Evolutionary conservation across 1,139 yeast genomes (phyloP).

Genomic region (Geotrichum phurueaensis): DNA sequence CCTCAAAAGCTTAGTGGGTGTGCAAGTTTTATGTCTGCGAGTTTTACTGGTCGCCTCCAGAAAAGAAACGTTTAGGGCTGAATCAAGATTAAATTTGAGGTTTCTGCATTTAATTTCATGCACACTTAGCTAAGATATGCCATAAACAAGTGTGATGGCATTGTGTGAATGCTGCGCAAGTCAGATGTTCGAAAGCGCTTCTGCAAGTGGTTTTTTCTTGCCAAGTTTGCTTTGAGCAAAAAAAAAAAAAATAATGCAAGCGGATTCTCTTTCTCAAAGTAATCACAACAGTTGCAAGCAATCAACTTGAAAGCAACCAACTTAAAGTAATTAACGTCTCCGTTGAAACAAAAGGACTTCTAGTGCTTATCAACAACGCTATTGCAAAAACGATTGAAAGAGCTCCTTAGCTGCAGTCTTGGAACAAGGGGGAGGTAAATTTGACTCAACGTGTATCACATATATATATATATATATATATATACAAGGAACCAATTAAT

Average conservation of each 20-base stretch:
- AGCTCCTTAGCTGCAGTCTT: background rate
- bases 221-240: too few species aligned
- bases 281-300: too few species aligned
- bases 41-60: background rate
- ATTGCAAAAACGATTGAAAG: background rate
- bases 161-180: background rate
- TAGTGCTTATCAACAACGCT: background rate
- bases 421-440: background rate
- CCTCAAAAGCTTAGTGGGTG: background rate
- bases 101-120: background rate
- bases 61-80: background rate
- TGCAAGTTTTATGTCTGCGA: background rate
- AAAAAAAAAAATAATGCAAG: too few species aligned
- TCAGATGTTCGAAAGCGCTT: background rate
- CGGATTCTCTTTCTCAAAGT: too few species aligned
- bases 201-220: background rate
- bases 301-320: too few species aligned
- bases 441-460: too few species aligned
- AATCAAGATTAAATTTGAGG: background rate
- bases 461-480: too few species aligned
- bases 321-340: too few species aligned
- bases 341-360: background rate
- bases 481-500: too few species aligned
- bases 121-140: background rate
- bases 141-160: background rate